Conservation (phyloP, 345 rosid genomes). For the Rhizophora apiculata region DNA sequence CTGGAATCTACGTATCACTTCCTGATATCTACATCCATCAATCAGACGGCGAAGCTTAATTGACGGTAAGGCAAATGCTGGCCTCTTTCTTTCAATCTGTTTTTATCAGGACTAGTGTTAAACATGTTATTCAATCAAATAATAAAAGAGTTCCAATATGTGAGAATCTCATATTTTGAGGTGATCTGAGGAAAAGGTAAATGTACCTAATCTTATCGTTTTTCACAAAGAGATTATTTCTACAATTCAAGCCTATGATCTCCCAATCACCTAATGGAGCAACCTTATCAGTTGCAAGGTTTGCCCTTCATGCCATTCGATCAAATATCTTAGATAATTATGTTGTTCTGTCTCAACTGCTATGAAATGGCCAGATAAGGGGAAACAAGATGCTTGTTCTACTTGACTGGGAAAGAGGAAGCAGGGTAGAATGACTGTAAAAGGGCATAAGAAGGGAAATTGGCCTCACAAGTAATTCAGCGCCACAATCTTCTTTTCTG, state of each 20-base stretch:
- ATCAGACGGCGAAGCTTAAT: background rate
- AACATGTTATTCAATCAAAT: slow-evolving; percentile 7
- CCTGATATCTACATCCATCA: slow-evolving; percentile 10
- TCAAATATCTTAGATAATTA: background rate
- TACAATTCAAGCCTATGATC: too few species aligned
- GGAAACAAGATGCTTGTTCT: slow-evolving; percentile 11
- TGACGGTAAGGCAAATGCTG: slow-evolving; percentile 4
- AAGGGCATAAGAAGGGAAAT: slow-evolving; percentile 1
- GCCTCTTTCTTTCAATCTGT: background rate
- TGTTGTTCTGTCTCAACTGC: background rate
- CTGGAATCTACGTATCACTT: slow-evolving; percentile 16
- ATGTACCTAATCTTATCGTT: too few species aligned
- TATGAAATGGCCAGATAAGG: slow-evolving; percentile 4
- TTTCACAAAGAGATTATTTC: too few species aligned
- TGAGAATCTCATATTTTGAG: too few species aligned
- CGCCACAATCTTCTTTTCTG: background rate
- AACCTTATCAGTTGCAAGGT: too few species aligned
- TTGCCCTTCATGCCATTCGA: slow-evolving; percentile 6
- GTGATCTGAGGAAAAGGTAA: too few species aligned
- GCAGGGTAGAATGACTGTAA: slow-evolving; percentile 8
- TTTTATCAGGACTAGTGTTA: background rate
- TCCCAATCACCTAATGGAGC: too few species aligned
- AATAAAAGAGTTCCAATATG: too few species aligned
- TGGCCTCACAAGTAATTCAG: background rate
- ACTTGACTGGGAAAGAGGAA: slow-evolving; percentile 23